phyloP scores from a whole-genome alignment of 1,139 yeast species.

The Candida anutae region DNA sequence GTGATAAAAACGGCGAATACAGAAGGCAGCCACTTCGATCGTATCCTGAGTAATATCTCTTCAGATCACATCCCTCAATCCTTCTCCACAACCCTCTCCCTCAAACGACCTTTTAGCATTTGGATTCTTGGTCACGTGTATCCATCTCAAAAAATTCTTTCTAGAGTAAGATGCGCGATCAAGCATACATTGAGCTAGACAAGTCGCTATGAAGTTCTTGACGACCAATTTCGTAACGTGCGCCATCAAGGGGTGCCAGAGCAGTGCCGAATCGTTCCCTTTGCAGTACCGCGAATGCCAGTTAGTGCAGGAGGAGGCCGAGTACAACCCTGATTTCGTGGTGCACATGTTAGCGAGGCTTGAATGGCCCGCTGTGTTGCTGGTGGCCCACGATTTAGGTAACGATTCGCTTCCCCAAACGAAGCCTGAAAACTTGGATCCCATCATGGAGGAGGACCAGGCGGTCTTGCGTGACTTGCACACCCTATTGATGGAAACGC shows the following conservation, averaged over 20 bases:
- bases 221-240: slow-evolving; percentile 95
- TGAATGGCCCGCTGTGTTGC: slow-evolving; percentile 78
- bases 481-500: slow-evolving; percentile 71
- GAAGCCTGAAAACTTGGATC: slow-evolving; percentile 57
- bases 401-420: slow-evolving; percentile 54
- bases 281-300: slow-evolving; percentile 65
- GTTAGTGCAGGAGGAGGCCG: slow-evolving; percentile 70
- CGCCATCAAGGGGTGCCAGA: slow-evolving; percentile 76
- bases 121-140: no score
- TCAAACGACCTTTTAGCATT: no score
- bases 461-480: slow-evolving; percentile 70
- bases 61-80: no score
- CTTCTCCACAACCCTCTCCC: no score
- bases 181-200: no score
- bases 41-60: no score
- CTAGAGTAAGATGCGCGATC: no score
- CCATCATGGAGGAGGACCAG: slow-evolving; percentile 51
- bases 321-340: slow-evolving; percentile 76
- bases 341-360: slow-evolving; percentile 71
- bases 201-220: slow-evolving; percentile 64
- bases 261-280: slow-evolving; percentile 74
- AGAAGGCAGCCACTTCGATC: no score
- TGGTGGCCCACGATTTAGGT: slow-evolving; percentile 72
- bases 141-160: no score
- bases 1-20: no score